Base-by-base conservation (phyloP, 495 filamentous ascomycete species). In the Acidiella bohemica region DNA sequence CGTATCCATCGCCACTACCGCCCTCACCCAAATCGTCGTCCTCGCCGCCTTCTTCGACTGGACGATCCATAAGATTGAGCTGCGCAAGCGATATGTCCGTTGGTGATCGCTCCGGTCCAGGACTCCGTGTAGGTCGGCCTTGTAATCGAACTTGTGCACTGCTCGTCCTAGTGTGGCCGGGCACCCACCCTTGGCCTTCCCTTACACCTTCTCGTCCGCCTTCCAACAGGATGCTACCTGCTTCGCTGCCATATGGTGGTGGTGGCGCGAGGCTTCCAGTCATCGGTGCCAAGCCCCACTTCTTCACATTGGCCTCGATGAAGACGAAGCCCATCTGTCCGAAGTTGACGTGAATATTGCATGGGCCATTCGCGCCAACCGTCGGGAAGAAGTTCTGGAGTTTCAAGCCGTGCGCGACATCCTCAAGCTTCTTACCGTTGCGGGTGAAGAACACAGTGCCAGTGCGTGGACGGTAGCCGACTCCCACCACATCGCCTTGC, bases 261-360 rank as follows among this genome's bases (percentile, higher is more conserved):
- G 90, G 90, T 11, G 90, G 92, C 28, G 88, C 92, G 27, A 96
- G 68, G 54, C 82, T 92, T 28, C 90, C 90, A 1, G 87, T 93
- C 73, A 92, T 92, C 10, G 90, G 90, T 32, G 90, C 90, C 37
- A 97, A 64, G 5, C 90, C 90, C 90, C 90, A 96, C 69, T 95
- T 96, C 71, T 97, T 97, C 26, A 97, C 90, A 49, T 97, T 97
- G 30, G 85, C 90, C 62, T 97, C 90, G 55, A 97, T 96, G 54
- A 95, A 97, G 13, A 96, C 90, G 52, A 95, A 97, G 28, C 90
- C 90, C 50, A 85, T 79, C 56, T 97, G 90, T 2, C 90, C 90
- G 58, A 97, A 94, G 57, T 97, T 97, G 51, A 97, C 90, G 57
- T 96, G 87, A 4, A 96, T 69, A 12, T 76, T 78, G 55, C 83